Evolutionary conservation across 2,329 filamentous ascomycete genomes (phyloP).

Genomic region (Annulohypoxylon truncatum): DNA sequence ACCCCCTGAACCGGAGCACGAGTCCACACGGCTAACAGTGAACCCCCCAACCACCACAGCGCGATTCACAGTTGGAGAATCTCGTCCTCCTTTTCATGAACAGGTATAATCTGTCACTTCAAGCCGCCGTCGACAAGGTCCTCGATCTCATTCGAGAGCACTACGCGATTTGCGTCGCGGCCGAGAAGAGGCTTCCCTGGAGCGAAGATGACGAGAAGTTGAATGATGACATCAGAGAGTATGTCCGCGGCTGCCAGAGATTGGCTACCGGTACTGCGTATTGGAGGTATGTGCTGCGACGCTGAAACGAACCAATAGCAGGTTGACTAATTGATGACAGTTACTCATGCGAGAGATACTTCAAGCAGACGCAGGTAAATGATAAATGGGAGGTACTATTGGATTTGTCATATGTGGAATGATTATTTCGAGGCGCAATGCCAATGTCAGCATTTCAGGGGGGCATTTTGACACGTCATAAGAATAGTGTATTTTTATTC

Average conservation of each 20-base stretch:
- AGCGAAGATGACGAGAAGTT: conserved; percentile 45
- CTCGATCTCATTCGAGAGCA: conserved; percentile 47
- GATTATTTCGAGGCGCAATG: neutral
- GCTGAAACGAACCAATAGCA: neutral
- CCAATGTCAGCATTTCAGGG: neutral
- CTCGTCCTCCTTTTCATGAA: conserved; percentile 47
- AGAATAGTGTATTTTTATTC: no score
- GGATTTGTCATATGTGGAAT: conserved; percentile 42
- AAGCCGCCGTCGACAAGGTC: conserved; percentile 41
- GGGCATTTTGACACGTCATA: neutral
- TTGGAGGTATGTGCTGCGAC: conserved; percentile 43
- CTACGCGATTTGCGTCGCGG: conserved; percentile 45
- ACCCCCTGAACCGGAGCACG: neutral
- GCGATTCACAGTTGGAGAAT: conserved; percentile 47
- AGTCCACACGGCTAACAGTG: neutral
- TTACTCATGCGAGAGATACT: conserved; percentile 46
- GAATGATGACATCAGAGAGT: conserved; percentile 45
- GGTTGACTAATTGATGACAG: conserved; percentile 30
- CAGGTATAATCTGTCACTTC: conserved; percentile 42
- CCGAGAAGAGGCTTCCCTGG: conserved; percentile 48
- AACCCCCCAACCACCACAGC: conserved; percentile 30
- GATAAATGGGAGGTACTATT: conserved; percentile 44
- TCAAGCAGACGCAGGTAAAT: conserved; percentile 43
- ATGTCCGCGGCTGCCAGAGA: conserved; percentile 44
- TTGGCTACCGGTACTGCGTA: conserved; percentile 47